Conservation (phyloP, 1,284 basidiomycete genomes). For the Ceratobasidium sp. region DNA sequence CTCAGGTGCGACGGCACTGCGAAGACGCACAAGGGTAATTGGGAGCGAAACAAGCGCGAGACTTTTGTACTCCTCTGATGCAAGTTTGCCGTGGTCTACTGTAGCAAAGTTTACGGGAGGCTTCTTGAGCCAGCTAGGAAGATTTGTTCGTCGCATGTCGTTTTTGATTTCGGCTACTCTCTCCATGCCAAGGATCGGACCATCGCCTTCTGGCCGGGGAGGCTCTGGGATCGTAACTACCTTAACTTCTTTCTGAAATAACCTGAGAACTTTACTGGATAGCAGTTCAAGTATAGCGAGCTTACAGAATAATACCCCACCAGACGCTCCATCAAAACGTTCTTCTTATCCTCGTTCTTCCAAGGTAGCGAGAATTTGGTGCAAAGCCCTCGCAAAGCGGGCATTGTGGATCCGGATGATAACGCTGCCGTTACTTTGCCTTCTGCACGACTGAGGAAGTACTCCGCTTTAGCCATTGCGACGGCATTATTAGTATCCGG, state of each 20-base stretch:
- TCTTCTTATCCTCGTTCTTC: neutral
- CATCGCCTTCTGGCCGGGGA: neutral
- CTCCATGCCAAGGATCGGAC: neutral
- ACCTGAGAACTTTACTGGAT: neutral
- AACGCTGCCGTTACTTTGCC: neutral
- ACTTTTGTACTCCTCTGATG: slow-evolving; percentile 49
- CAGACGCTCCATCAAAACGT: neutral
- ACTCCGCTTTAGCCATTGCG: neutral
- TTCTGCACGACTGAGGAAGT: neutral
- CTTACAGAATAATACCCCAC: neutral
- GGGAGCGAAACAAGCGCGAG: slow-evolving; percentile 44
- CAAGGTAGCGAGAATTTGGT: neutral
- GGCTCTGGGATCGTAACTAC: neutral
- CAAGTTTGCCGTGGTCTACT: slow-evolving; percentile 39
- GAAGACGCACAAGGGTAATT: slow-evolving; percentile 43
- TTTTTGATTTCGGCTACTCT: slow-evolving; percentile 10
- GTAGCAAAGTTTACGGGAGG: slow-evolving; percentile 41
- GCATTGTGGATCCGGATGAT: neutral
- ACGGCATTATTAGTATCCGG: neutral
- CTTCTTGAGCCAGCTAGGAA: slow-evolving; percentile 42
- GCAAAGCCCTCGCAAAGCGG: neutral
- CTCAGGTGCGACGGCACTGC: neutral
- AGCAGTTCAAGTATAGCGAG: too few relatives aligned
- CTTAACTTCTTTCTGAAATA: neutral
- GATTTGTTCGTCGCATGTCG: slow-evolving; percentile 31